Conservation (phyloP, 2,329 filamentous ascomycete species). For the Elsinoe batatas region DNA sequence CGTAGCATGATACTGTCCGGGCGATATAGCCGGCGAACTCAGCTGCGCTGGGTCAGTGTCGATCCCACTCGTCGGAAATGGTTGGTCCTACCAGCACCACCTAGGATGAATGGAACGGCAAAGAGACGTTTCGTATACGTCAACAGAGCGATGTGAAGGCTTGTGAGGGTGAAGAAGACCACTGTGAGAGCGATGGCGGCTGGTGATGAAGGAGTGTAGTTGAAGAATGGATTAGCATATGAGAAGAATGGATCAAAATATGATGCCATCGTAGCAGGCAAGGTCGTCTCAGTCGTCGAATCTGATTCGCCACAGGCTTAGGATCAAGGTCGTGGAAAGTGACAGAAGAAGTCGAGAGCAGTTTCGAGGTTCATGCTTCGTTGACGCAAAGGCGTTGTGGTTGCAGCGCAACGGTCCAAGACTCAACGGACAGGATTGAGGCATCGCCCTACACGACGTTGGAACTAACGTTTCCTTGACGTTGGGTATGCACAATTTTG, state of each 20-base stretch:
- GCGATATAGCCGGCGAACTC: constrained; percentile 35
- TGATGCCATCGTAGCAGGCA: no score
- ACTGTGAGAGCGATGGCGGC: constrained; percentile 15
- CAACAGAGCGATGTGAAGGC: constrained; percentile 19
- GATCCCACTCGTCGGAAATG: background rate
- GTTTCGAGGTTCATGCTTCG: constrained; percentile 7
- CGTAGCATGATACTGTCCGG: constrained; percentile 23
- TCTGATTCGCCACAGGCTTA: no score
- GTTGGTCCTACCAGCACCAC: constrained; percentile 37
- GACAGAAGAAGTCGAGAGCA: background rate
- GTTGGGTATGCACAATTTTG: background rate
- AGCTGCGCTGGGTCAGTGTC: constrained; percentile 26
- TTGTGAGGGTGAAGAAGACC: constrained; percentile 30
- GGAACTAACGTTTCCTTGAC: background rate
- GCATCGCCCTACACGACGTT: background rate
- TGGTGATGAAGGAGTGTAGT: constrained; percentile 12
- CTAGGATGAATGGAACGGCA: constrained; percentile 38
- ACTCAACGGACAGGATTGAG: background rate
- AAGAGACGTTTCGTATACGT: constrained; percentile 39
- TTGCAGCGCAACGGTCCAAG: constrained; percentile 6
- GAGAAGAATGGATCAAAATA: background rate
- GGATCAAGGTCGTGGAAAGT: background rate
- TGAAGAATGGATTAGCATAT: background rate
- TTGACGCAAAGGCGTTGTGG: constrained; percentile 7
- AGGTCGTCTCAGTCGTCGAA: no score